These are phyloP conservation scores for Astraeus odoratus DNA, from an alignment of 768 basidiomycete species.

Conservation along the genomic window DNA sequence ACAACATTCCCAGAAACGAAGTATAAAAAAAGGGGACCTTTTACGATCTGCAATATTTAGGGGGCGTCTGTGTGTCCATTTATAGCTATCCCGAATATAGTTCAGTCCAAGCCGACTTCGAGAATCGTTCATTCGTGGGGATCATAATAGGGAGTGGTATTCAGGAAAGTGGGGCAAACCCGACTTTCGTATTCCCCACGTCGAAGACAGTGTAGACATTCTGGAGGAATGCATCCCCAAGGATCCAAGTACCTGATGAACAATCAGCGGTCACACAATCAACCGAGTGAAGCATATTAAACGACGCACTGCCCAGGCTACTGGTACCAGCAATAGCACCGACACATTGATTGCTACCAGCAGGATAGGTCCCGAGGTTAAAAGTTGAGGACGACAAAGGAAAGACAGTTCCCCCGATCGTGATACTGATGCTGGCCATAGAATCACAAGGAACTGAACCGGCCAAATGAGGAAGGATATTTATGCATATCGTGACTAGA, in stretches of 20 bases:
- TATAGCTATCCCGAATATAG: too few species aligned
- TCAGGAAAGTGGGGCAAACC: constrained; percentile 32
- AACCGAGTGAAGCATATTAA: too few species aligned
- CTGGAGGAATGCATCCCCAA: constrained; percentile 37
- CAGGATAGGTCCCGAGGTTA: constrained; percentile 30
- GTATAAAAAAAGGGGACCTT: too few species aligned
- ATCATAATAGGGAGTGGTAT: too few species aligned
- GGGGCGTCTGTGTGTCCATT: too few species aligned
- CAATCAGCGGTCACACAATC: too few species aligned
- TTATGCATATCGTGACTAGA: neutral
- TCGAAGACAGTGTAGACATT: constrained; percentile 43
- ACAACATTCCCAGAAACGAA: too few species aligned
- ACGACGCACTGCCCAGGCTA: constrained; percentile 18
- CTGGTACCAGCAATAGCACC: constrained; percentile 12
- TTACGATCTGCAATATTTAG: too few species aligned
- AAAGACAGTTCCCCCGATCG: constrained; percentile 28
- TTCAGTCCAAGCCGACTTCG: too few species aligned
- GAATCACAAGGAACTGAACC: constrained; percentile 18
- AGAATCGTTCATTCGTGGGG: too few species aligned
- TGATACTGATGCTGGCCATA: constrained; percentile 25
- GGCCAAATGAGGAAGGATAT: neutral
- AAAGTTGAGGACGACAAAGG: constrained; percentile 23
- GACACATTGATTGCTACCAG: constrained; percentile 10
- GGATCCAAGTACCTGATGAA: constrained; percentile 24
- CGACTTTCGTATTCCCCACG: constrained; percentile 30